A percentile compares a stretch with the other conserved stretches of the same genome.
Evolutionary conservation across 257 asterid species (phyloP).

Genomic region (Nicotiana attenuata): DNA sequence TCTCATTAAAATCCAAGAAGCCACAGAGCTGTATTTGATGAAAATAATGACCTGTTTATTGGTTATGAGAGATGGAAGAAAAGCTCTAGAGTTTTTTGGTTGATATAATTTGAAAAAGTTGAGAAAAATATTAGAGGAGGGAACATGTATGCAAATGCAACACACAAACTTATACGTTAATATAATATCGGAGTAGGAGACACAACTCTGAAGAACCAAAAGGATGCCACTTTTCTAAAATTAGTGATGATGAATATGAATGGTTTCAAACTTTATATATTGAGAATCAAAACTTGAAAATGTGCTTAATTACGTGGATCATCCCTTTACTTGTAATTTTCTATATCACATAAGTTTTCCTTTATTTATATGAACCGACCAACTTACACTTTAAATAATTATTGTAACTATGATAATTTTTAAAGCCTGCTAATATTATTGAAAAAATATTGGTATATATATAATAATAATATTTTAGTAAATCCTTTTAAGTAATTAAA

Average conservation of each 20-base stretch:
- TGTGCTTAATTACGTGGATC: background rate
- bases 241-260: background rate
- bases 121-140: background rate
- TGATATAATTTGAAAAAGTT: background rate
- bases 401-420: background rate
- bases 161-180: constrained; percentile 3
- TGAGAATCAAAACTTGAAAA: background rate
- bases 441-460: no score
- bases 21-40: background rate
- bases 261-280: background rate
- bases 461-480: no score
- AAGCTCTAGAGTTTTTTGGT: background rate
- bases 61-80: background rate
- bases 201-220: background rate
- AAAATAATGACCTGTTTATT: background rate
- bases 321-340: background rate
- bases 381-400: no score
- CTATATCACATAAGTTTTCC: background rate
- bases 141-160: constrained; percentile 10
- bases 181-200: background rate
- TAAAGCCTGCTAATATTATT: no score
- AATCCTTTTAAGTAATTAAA: no score
- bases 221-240: constrained; percentile 3
- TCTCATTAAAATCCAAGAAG: background rate
- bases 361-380: background rate